phyloP scores from a whole-genome alignment of 495 filamentous ascomycete genomes.

The Aspergillus affinis region DNA sequence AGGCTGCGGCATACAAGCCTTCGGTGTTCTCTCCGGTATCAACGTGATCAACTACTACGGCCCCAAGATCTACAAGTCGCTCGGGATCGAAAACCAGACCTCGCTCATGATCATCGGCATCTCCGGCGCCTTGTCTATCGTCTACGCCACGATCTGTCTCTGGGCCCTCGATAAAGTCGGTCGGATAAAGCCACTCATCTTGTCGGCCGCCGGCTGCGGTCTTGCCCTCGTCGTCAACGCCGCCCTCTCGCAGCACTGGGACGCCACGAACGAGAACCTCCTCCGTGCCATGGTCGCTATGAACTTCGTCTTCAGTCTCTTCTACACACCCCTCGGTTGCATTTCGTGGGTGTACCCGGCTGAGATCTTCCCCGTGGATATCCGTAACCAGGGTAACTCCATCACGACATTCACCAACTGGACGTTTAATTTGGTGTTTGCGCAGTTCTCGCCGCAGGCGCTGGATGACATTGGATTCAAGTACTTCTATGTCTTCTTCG shows the following conservation, averaged over 20 bases:
- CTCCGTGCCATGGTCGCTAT: constrained; percentile 4
- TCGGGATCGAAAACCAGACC: constrained; percentile 46
- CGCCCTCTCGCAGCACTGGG: background rate
- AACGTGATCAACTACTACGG: constrained; percentile 53
- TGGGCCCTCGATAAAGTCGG: constrained; percentile 1
- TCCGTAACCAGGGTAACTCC: constrained; percentile 48
- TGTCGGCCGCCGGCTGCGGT: background rate
- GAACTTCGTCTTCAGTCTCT: constrained; percentile 6
- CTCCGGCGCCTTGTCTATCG: constrained; percentile 37
- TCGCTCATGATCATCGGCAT: constrained; percentile 51
- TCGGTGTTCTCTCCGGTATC: constrained; percentile 53
- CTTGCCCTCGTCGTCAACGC: background rate
- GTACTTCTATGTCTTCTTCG: constrained; percentile 50
- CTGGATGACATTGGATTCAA: constrained; percentile 44
- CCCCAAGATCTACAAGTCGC: constrained; percentile 47
- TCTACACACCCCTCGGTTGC: background rate
- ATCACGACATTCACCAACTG: constrained; percentile 50
- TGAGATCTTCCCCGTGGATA: constrained; percentile 51
- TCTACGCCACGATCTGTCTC: constrained; percentile 37
- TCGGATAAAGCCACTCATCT: background rate
- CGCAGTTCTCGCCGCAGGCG: constrained; percentile 49
- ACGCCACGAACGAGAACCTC: background rate
- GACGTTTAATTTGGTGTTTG: constrained; percentile 49
- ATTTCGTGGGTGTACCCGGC: constrained; percentile 56
- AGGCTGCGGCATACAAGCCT: constrained; percentile 52